Evolutionary conservation across 2,329 filamentous ascomycete species (phyloP).

Genomic region (Pseudocercospora fijiensis): DNA sequence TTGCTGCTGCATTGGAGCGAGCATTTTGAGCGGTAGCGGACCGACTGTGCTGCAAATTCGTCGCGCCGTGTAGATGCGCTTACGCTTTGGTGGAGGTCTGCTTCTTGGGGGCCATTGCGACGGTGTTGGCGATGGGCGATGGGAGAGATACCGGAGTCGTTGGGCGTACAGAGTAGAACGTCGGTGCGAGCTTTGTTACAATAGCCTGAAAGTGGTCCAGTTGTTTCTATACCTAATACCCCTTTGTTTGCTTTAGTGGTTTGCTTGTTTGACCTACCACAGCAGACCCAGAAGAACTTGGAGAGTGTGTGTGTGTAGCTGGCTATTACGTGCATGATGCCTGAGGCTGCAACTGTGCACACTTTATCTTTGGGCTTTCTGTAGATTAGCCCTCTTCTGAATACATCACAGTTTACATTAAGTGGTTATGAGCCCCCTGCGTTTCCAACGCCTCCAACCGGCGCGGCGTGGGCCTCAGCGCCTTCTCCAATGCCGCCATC

Average conservation of each 20-base stretch:
- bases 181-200: constrained; percentile 5
- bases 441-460: constrained; percentile 57
- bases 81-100: constrained; percentile 54
- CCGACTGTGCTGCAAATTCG: constrained; percentile 70
- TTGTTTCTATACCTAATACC: too few species aligned
- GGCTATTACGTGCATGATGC: too few species aligned
- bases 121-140: constrained; percentile 42
- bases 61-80: constrained; percentile 41
- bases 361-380: too few species aligned
- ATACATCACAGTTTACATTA: too few species aligned
- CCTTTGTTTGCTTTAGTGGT: too few species aligned
- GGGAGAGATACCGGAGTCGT: constrained; percentile 25
- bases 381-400: too few species aligned
- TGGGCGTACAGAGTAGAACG: constrained; percentile 14
- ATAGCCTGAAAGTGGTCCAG: too few species aligned
- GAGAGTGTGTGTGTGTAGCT: too few species aligned
- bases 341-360: too few species aligned
- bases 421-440: too few species aligned
- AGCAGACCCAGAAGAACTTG: too few species aligned
- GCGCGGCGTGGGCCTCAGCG: constrained; percentile 85
- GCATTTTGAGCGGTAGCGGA: constrained; percentile 58
- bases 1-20: constrained; percentile 27
- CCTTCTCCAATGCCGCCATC: constrained; percentile 81
- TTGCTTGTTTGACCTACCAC: too few species aligned
- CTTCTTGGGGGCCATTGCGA: constrained; percentile 54